Percentiles rank a stretch among this genome's conserved stretches.
These are phyloP conservation scores for Cubamyces lactineus DNA, from an alignment of 768 basidiomycete species.

Conservation along the genomic window DNA sequence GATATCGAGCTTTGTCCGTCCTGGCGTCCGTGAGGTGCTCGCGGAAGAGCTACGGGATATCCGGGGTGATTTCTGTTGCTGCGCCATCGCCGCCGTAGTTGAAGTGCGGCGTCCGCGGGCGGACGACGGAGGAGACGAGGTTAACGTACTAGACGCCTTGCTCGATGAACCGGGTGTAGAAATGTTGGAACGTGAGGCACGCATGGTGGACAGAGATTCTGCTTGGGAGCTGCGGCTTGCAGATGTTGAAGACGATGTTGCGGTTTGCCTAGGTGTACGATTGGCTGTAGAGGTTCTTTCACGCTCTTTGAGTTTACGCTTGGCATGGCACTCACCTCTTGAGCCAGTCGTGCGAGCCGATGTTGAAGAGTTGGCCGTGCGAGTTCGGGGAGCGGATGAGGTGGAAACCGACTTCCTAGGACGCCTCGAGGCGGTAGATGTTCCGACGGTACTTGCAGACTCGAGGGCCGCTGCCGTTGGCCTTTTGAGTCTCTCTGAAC, in stretches of 20 bases:
- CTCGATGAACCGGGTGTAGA: not conserved
- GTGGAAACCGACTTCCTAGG: not conserved
- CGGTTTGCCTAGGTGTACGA: not conserved
- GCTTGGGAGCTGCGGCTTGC: not conserved
- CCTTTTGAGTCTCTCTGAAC: conserved; percentile 8
- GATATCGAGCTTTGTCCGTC: not conserved
- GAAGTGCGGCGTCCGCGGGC: not conserved
- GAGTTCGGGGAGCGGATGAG: not conserved
- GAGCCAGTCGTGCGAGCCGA: not conserved
- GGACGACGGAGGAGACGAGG: not conserved
- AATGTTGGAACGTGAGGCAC: not conserved
- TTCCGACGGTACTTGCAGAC: not conserved
- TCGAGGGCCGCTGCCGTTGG: not conserved
- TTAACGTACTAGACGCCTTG: not conserved
- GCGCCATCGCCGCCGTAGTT: not conserved
- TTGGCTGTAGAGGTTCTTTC: not conserved
- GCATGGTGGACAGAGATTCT: not conserved
- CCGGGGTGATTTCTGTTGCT: not conserved
- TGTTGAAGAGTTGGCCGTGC: not conserved
- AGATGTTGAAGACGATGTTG: not conserved
- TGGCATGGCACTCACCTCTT: not conserved
- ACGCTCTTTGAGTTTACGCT: not conserved
- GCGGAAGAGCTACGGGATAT: not conserved
- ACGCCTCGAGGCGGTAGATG: not conserved
- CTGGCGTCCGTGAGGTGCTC: not conserved